phyloP scores from a whole-genome alignment of 2,329 filamentous ascomycete genomes.

The Cladosporium sp. region DNA sequence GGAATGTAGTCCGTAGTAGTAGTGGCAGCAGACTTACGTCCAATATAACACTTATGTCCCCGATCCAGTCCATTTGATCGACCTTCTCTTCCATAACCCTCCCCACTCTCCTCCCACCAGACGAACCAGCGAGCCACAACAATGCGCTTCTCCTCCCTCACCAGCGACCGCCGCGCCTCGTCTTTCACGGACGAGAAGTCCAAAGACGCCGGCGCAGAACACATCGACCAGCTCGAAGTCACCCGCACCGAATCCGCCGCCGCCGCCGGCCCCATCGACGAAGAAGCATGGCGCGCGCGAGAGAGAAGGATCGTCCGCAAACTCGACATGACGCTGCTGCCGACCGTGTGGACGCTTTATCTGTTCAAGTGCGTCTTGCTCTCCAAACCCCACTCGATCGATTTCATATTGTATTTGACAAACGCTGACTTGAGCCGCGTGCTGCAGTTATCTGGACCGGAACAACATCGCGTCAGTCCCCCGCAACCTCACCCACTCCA shows the following conservation, averaged over 20 bases:
- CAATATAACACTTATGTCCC: no score
- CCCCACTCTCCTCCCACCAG: background rate
- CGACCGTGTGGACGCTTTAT: background rate
- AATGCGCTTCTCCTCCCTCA: background rate
- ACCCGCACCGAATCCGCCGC: background rate
- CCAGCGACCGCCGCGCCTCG: background rate
- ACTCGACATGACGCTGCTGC: constrained; percentile 5
- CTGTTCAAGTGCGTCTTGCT: constrained; percentile 3
- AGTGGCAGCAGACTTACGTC: no score
- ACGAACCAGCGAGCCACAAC: background rate
- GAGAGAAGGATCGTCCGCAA: constrained; percentile 2
- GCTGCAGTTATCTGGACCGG: constrained; percentile 23
- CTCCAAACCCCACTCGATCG: no score
- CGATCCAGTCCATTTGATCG: no score
- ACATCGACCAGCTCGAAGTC: background rate
- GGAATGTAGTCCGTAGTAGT: no score
- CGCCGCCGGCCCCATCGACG: background rate
- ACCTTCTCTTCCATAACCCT: background rate
- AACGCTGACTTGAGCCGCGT: no score
- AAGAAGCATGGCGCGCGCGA: background rate
- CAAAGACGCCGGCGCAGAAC: background rate
- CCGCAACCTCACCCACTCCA: no score
- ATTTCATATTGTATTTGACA: background rate
- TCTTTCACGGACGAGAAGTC: background rate
- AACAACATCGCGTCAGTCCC: constrained; percentile 6